Percentiles rank a stretch among this genome's conserved stretches.
Evolutionary conservation across 148 eudicot genomes (phyloP).

Genomic region (Rhododendron ovatum): DNA sequence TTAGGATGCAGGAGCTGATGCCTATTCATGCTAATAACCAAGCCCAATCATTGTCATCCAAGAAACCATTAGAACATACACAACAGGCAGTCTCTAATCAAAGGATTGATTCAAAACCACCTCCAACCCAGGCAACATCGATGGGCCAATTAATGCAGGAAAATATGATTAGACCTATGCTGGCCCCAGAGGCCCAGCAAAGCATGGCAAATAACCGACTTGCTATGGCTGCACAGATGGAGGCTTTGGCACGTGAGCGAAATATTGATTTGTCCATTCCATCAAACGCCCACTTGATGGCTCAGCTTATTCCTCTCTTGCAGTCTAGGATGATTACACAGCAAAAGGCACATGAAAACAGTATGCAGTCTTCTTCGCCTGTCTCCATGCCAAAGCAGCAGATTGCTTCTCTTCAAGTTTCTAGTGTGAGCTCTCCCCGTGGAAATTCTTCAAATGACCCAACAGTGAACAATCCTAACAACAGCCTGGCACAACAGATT

Average conservation of each 20-base stretch:
- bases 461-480: constrained; percentile 26
- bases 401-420: constrained; percentile 55
- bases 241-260: constrained; percentile 73
- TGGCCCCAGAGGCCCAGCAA: constrained; percentile 46
- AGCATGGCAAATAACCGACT: constrained; percentile 46
- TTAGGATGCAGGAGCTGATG: constrained; percentile 45
- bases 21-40: constrained; percentile 50
- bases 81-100: constrained; percentile 49
- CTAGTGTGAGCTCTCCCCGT: constrained; percentile 72
- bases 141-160: constrained; percentile 45
- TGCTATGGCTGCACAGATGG: constrained; percentile 75
- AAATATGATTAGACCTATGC: constrained; percentile 46
- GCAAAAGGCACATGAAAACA: constrained; percentile 68
- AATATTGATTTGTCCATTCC: constrained; percentile 87
- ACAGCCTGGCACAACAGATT: constrained; percentile 39
- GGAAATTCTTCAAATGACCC: constrained; percentile 57
- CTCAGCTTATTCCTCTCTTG: constrained; percentile 78
- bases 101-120: constrained; percentile 47
- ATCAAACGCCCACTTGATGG: constrained; percentile 71
- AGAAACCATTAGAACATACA: constrained; percentile 51
- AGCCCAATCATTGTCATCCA: constrained; percentile 54
- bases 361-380: constrained; percentile 45
- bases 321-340: constrained; percentile 72
- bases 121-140: constrained; percentile 41
- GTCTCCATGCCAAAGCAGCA: constrained; percentile 58